These are phyloP conservation scores for Picea sitchensis DNA, from an alignment of 75 land plant genomes.

Conservation along the genomic window DNA sequence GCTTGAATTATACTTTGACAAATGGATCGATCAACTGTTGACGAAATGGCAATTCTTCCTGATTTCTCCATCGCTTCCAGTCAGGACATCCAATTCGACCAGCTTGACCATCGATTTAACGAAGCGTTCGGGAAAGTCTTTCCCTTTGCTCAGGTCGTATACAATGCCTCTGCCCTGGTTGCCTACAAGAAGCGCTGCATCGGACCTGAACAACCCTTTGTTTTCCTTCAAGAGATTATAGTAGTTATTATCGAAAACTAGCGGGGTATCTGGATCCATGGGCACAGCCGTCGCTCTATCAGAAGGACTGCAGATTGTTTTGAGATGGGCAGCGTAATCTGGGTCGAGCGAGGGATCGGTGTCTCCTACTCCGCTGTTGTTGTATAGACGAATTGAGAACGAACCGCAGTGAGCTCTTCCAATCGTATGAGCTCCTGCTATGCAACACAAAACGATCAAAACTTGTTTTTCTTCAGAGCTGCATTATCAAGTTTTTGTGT, in stretches of 20 bases:
- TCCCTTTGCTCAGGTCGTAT: background rate
- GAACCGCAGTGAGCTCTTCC: conserved; percentile 53
- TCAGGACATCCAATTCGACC: conserved; percentile 2
- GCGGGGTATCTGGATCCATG: conserved; percentile 48
- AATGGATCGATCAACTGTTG: too few species aligned
- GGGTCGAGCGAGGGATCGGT: conserved; percentile 35
- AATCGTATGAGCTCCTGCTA: conserved; percentile 47
- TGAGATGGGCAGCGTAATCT: conserved; percentile 18
- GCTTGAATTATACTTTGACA: too few species aligned
- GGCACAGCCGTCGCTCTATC: conserved; percentile 9
- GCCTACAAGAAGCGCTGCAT: conserved; percentile 38
- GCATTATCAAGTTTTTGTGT: too few species aligned
- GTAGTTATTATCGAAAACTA: conserved; percentile 56
- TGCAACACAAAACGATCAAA: too few species aligned
- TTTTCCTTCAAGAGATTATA: conserved; percentile 42
- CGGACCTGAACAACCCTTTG: conserved; percentile 59
- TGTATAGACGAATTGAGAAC: conserved; percentile 47
- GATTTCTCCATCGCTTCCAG: conserved; percentile 7
- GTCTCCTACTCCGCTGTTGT: conserved; percentile 36
- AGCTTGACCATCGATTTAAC: conserved; percentile 4
- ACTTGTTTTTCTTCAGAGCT: too few species aligned
- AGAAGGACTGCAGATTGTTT: conserved; percentile 19
- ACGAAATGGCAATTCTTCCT: background rate
- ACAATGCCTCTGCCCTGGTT: conserved; percentile 36
- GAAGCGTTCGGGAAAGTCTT: background rate